Percentiles rank a stretch among this genome's conserved stretches.
Conservation (phyloP, 106 monocot genomes). For the Phalaenopsis equestris region DNA sequence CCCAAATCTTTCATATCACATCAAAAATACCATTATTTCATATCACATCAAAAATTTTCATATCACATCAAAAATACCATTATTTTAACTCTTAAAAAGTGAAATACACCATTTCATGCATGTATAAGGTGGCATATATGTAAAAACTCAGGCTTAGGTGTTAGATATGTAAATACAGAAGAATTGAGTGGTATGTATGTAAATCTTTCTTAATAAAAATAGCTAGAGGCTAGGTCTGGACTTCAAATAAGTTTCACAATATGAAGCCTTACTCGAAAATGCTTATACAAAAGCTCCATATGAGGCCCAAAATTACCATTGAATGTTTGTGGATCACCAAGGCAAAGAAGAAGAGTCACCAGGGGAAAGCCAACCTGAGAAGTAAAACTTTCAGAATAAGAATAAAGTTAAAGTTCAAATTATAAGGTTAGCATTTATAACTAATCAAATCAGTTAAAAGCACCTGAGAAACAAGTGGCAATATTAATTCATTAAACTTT, state of each 20-base stretch:
- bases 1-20: no score
- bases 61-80: no score
- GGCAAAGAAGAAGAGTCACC: conserved; percentile 92
- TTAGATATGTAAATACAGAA: no score
- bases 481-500: background rate
- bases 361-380: conserved; percentile 86
- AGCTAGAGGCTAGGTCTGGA: background rate
- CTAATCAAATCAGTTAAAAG: background rate
- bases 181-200: no score
- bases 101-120: no score
- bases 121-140: no score
- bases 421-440: background rate
- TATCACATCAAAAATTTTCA: no score
- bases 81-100: no score
- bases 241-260: background rate
- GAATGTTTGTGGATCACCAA: conserved; percentile 93
- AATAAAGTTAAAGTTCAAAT: background rate
- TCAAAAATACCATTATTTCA: no score
- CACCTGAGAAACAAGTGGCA: background rate
- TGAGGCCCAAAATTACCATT: conserved; percentile 63
- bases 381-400: background rate
- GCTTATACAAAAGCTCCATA: conserved; percentile 88
- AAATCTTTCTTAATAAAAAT: no score
- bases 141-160: no score
- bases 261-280: conserved; percentile 55